Percentiles rank a stretch among this genome's conserved stretches.
Evolutionary conservation across 768 basidiomycete species (phyloP).

Genomic region (Russula sp.): DNA sequence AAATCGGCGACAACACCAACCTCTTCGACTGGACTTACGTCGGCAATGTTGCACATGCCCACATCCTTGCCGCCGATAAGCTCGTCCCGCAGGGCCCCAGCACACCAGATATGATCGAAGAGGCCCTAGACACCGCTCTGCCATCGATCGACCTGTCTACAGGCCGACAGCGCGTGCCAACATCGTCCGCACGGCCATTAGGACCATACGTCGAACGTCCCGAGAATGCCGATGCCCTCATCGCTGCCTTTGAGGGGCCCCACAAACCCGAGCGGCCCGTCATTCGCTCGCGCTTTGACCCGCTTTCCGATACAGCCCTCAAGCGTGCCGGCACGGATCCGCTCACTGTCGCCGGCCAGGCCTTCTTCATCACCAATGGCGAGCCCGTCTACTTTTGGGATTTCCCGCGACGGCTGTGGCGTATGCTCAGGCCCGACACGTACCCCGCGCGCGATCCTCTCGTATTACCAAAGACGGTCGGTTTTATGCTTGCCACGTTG

Average conservation of each 20-base stretch:
- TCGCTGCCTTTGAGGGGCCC: constrained; percentile 53
- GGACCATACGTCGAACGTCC: constrained; percentile 74
- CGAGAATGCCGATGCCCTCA: constrained; percentile 54
- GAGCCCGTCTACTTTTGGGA: constrained; percentile 98
- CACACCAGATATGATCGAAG: constrained; percentile 37
- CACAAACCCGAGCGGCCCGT: constrained; percentile 50
- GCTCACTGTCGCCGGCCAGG: constrained; percentile 86
- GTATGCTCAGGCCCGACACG: constrained; percentile 41
- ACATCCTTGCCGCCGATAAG: constrained; percentile 90
- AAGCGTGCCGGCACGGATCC: constrained; percentile 51
- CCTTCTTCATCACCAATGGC: constrained; percentile 95
- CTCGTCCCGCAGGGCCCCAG: constrained; percentile 55
- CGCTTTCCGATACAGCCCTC: constrained; percentile 59
- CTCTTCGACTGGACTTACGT: constrained; percentile 97
- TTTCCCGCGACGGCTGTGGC: constrained; percentile 79
- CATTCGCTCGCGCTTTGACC: constrained; percentile 78
- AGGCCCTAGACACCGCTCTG: constrained; percentile 50
- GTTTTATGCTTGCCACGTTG: constrained; percentile 64
- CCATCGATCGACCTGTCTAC: constrained; percentile 63
- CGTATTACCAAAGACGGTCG: constrained; percentile 60
- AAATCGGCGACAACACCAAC: constrained; percentile 91
- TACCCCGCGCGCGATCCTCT: constrained; percentile 53
- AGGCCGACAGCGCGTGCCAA: constrained; percentile 66
- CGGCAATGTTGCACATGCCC: constrained; percentile 91
- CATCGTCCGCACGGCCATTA: constrained; percentile 73